Conservation (phyloP, 1,139 yeast species). For the Fermentozyma sake region DNA sequence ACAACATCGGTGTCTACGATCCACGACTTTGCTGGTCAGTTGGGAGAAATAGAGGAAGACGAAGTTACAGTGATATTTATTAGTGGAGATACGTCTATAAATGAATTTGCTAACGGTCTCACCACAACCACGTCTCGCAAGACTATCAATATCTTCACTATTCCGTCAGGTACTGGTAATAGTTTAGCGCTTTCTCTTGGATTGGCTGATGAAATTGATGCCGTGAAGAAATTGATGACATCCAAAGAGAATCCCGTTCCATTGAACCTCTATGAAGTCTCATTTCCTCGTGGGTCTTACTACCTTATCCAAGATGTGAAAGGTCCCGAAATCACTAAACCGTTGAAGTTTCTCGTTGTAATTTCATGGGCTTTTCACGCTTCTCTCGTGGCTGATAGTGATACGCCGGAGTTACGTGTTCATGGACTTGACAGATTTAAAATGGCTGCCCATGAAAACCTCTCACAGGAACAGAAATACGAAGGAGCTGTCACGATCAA, state of each 20-base stretch:
- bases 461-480: constrained; percentile 47
- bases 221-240: constrained; percentile 41
- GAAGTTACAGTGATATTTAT: constrained; percentile 50
- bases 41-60: constrained; percentile 12
- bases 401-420: constrained; percentile 59
- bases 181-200: constrained; percentile 67
- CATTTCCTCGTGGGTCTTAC: constrained; percentile 47
- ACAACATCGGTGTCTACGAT: constrained; percentile 36
- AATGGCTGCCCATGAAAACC: constrained; percentile 58
- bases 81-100: constrained; percentile 84
- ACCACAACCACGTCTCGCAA: constrained; percentile 6
- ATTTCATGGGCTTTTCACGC: constrained; percentile 88
- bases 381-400: constrained; percentile 74
- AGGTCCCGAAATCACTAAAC: constrained; percentile 11
- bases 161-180: constrained; percentile 88
- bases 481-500: constrained; percentile 31
- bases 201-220: constrained; percentile 30
- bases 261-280: constrained; percentile 51
- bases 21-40: constrained; percentile 25
- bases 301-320: constrained; percentile 20
- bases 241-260: constrained; percentile 19
- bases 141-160: constrained; percentile 35
- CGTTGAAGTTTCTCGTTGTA: constrained; percentile 57
- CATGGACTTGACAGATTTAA: constrained; percentile 65
- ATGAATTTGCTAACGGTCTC: constrained; percentile 66